Conservation (phyloP, 1,284 basidiomycete species). For the Bjerkandera adusta region DNA sequence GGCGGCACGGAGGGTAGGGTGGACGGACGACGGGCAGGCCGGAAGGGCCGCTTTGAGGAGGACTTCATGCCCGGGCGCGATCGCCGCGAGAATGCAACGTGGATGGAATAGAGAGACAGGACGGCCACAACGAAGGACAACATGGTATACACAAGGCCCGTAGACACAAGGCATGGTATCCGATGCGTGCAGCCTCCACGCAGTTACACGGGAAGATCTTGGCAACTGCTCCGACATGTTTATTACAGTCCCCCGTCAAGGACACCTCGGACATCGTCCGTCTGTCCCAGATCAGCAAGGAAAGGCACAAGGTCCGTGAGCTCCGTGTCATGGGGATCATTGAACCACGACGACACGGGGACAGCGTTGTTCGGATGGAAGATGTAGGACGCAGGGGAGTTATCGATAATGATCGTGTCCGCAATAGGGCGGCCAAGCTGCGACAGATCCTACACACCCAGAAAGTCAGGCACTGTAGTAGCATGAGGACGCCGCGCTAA, state of each 20-base stretch:
- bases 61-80: too few relatives aligned
- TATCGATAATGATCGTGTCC: slow-evolving; percentile 97
- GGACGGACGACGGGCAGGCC: too few relatives aligned
- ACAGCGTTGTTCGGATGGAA: slow-evolving; percentile 99
- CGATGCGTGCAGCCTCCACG: slow-evolving; percentile 1
- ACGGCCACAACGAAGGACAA: slow-evolving; percentile 5
- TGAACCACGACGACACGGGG: slow-evolving; percentile 99
- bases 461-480: slow-evolving; percentile 10
- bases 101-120: slow-evolving; percentile 5
- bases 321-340: slow-evolving; percentile 97
- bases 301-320: slow-evolving; percentile 94
- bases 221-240: background rate
- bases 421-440: slow-evolving; percentile 92
- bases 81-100: slow-evolving; percentile 4
- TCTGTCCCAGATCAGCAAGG: slow-evolving; percentile 81
- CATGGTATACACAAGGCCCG: slow-evolving; percentile 9
- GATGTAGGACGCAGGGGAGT: slow-evolving; percentile 98
- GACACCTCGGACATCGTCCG: slow-evolving; percentile 91
- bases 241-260: slow-evolving; percentile 76
- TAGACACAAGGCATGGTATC: background rate
- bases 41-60: too few relatives aligned
- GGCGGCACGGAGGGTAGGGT: too few relatives aligned
- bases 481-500: slow-evolving; percentile 42
- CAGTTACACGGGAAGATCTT: too few relatives aligned
- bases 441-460: slow-evolving; percentile 77